Conservation (phyloP, 78 protist genomes). For the Bodo saltans region DNA sequence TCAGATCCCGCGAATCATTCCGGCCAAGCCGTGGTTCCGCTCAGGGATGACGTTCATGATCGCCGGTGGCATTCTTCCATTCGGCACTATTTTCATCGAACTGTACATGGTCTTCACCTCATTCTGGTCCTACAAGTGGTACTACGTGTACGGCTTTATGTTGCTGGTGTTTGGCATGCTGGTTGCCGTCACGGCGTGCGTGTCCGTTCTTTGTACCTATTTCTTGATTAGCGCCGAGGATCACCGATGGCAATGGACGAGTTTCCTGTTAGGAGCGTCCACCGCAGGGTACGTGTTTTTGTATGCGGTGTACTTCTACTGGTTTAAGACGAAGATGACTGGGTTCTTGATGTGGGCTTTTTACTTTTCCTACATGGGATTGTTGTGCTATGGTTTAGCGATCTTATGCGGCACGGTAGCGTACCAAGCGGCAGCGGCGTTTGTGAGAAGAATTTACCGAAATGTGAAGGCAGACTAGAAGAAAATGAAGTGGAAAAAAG, state of each 20-base stretch:
- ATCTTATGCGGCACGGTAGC: constrained; percentile 62
- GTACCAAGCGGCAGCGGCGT: constrained; percentile 2
- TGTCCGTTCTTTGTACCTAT: constrained; percentile 68
- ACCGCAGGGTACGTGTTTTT: constrained; percentile 64
- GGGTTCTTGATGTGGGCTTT: constrained; percentile 65
- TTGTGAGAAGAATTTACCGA: constrained; percentile 44
- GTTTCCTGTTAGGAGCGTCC: constrained; percentile 58
- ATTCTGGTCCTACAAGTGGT: constrained; percentile 90
- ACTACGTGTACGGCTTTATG: constrained; percentile 87
- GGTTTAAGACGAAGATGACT: constrained; percentile 62
- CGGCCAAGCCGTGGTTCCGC: constrained; percentile 56
- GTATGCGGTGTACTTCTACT: constrained; percentile 81
- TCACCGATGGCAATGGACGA: constrained; percentile 80
- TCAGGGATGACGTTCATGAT: neutral
- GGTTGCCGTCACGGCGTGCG: constrained; percentile 69
- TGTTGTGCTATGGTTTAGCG: constrained; percentile 50
- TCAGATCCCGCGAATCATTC: constrained; percentile 64
- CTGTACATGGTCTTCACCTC: constrained; percentile 85
- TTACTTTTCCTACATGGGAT: constrained; percentile 49
- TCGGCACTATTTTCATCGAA: constrained; percentile 86
- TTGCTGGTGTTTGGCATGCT: constrained; percentile 68
- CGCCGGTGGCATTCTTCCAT: constrained; percentile 79
- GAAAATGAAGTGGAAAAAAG: too few species aligned
- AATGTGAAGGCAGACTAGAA: constrained; percentile 53
- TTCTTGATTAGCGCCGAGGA: constrained; percentile 82